phyloP scores from a whole-genome alignment of 2,329 filamentous ascomycete species.

The Sporothrix brunneoviolacea region DNA sequence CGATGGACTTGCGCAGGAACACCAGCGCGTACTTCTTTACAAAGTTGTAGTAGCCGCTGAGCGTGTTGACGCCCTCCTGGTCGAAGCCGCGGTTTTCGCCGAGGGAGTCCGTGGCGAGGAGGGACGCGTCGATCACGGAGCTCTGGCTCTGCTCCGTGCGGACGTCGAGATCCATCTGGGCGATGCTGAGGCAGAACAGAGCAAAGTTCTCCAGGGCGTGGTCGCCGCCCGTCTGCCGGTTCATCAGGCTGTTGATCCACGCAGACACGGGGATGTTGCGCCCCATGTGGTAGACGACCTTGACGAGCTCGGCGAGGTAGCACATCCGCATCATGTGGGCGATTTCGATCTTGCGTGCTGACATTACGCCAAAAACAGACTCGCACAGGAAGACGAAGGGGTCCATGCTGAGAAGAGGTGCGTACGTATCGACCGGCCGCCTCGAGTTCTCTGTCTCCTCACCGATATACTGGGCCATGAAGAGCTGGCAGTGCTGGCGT shows the following conservation, averaged over 20 bases:
- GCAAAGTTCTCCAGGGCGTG: conserved; percentile 48
- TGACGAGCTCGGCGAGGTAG: conserved; percentile 85
- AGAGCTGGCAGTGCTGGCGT: conserved; percentile 69
- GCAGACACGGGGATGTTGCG: conserved; percentile 45
- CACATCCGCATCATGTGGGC: conserved; percentile 76
- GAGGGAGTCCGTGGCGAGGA: conserved; percentile 25
- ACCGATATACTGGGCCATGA: conserved; percentile 52
- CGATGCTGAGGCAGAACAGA: conserved; percentile 45
- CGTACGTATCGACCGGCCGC: conserved; percentile 39
- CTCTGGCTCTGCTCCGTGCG: conserved; percentile 12
- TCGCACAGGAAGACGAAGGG: conserved; percentile 77
- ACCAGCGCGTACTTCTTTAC: conserved; percentile 78
- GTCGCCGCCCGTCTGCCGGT: conserved; percentile 37
- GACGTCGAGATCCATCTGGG: conserved; percentile 37
- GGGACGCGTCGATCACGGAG: conserved; percentile 23
- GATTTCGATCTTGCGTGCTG: conserved; percentile 64
- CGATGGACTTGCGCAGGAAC: conserved; percentile 77
- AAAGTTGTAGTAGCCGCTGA: conserved; percentile 51
- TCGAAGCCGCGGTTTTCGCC: conserved; percentile 44
- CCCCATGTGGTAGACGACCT: conserved; percentile 59
- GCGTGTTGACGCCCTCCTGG: conserved; percentile 46
- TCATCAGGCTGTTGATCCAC: conserved; percentile 42
- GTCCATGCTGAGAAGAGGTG: conserved; percentile 61
- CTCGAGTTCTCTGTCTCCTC: conserved; percentile 34
- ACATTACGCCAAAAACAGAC: conserved; percentile 62